Conservation (phyloP, 2,329 filamentous ascomycete species). For the Teratosphaeria gauchensis region DNA sequence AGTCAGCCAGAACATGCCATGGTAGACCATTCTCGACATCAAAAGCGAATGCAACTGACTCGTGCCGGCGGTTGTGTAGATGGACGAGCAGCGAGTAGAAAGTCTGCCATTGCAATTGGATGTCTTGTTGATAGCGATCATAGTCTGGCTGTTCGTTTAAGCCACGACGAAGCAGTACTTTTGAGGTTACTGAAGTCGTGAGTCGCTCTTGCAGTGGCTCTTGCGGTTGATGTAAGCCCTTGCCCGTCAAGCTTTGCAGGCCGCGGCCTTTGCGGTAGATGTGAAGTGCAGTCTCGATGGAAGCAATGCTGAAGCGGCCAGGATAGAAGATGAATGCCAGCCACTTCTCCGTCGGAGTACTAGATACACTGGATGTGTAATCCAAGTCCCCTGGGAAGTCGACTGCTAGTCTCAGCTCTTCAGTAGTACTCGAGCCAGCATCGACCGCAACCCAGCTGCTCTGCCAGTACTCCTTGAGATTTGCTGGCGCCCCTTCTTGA, state of each 20-base stretch:
- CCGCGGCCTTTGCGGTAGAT: slow-evolving; percentile 64
- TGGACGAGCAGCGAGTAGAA: slow-evolving; percentile 82
- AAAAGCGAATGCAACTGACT: slow-evolving; percentile 67
- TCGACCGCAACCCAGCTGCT: slow-evolving; percentile 38
- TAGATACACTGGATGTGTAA: slow-evolving; percentile 16
- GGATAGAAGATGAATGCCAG: slow-evolving; percentile 73
- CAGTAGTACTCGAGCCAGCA: slow-evolving; percentile 31
- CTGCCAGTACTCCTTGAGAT: slow-evolving; percentile 61
- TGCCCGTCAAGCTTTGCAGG: slow-evolving; percentile 23
- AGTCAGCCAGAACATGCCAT: slow-evolving; percentile 78
- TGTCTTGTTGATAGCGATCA: slow-evolving; percentile 61
- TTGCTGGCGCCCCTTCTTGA: slow-evolving; percentile 36
- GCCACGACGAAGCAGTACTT: slow-evolving; percentile 54
- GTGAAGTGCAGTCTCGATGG: slow-evolving; percentile 70
- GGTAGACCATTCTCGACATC: slow-evolving; percentile 62
- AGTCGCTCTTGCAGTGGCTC: slow-evolving; percentile 65
- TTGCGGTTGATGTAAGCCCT: slow-evolving; percentile 38
- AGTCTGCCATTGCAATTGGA: slow-evolving; percentile 76
- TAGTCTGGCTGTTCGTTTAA: slow-evolving; percentile 62
- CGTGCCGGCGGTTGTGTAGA: slow-evolving; percentile 74
- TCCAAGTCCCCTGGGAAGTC: slow-evolving; percentile 28
- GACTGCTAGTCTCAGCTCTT: slow-evolving; percentile 29
- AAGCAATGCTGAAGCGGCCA: slow-evolving; percentile 68
- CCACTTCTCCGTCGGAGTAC: slow-evolving; percentile 60
- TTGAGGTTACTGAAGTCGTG: slow-evolving; percentile 59